Evolutionary conservation across 257 asterid genomes (phyloP).

Genomic region (Parsonsia alboflavescens): DNA sequence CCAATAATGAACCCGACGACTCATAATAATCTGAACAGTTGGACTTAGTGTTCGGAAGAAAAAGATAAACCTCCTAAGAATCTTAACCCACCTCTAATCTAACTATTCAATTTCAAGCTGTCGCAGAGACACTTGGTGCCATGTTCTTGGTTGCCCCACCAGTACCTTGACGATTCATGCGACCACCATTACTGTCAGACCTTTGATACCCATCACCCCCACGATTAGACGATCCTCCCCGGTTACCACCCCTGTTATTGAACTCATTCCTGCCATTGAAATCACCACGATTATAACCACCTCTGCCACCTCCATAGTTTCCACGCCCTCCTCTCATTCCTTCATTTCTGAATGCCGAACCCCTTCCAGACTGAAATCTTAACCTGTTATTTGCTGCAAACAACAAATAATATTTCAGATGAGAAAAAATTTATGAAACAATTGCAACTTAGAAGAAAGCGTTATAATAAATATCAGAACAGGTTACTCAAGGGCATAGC

Average conservation of each 20-base stretch:
- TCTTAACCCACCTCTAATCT: conserved; percentile 18
- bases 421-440: neutral
- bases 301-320: conserved; percentile 60
- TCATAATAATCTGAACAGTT: conserved; percentile 12
- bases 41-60: neutral
- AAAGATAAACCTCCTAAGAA: conserved; percentile 27
- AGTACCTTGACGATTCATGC: conserved; percentile 29
- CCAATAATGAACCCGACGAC: conserved; percentile 3
- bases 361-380: conserved; percentile 62
- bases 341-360: conserved; percentile 73
- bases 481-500: neutral
- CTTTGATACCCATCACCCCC: conserved; percentile 58
- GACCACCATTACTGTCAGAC: conserved; percentile 48
- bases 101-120: conserved; percentile 52
- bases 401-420: neutral
- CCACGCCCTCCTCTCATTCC: conserved; percentile 86
- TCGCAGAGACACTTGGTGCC: conserved; percentile 52
- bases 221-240: conserved; percentile 53
- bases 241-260: conserved; percentile 51
- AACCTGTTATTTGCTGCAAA: conserved; percentile 51
- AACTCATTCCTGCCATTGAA: conserved; percentile 54
- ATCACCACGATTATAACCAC: conserved; percentile 55
- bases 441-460: neutral
- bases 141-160: conserved; percentile 45
- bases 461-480: neutral